Base-by-base conservation (phyloP, 768 basidiomycete genomes). In the Tremella yokohamensis region DNA sequence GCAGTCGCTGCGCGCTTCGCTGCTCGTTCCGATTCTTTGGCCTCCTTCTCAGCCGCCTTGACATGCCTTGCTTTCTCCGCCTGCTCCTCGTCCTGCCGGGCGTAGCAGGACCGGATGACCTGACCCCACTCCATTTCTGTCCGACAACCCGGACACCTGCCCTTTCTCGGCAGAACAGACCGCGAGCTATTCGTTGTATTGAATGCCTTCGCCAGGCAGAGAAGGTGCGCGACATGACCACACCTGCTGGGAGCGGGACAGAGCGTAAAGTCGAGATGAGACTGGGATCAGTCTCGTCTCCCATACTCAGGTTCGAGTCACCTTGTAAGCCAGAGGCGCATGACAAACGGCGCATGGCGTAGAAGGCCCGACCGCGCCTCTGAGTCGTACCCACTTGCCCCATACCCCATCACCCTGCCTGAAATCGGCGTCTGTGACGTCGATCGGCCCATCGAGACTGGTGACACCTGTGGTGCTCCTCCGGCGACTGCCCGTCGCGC, bases 31-130 rank as follows among this genome's bases (percentile, higher is more conserved):
- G 29, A 34, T 11, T 34, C 29, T 11, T 34, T 34, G 29, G 29
- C 29, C 11, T 34, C 29, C 29, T 34, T 34, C 29, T 34, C 29
- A 34, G 29, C 29, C 29, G 11, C 11, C 29, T 34, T 34, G 29
- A 34, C 29, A 4, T 34, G 4, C 11, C 29, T 34, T 6, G 29
- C 29, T 11, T 45, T 45, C 42, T 22, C n/a, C 42, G n/a, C 42
- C 4, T 6, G 42, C 42, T 22, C n/a, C 42, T 45, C 42, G 8
- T 75, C 73, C 47, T 63, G 58, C 0, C 77, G 65, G 1, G 69
- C 66, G 44, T 75, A 78, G 20, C 57, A 65, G 0, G 70, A 69
- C 18, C 78, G 57, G n/a, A 79, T 72, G 40, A 78, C 60, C 48
- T 78, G 63, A 16, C 67, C 68, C 79, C 79, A 79, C 26, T 68